Conservation (phyloP, 1,139 yeast species). For the Geotrichum restrictum region DNA sequence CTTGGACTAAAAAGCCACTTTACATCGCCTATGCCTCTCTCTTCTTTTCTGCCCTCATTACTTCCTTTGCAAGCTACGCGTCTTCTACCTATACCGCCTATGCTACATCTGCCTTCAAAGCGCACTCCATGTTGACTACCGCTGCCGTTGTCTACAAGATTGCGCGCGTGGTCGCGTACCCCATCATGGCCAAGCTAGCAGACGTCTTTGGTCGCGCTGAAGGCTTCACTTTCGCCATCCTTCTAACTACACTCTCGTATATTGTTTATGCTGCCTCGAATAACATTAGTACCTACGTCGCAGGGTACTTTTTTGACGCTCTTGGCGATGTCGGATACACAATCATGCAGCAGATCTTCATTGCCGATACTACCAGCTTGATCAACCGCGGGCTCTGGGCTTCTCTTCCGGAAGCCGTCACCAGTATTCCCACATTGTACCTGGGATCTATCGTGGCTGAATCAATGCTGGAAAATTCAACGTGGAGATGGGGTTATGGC, state of each 20-base stretch:
- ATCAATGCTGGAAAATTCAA: slow-evolving; percentile 23
- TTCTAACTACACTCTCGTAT: slow-evolving; percentile 36
- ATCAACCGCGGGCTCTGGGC: slow-evolving; percentile 39
- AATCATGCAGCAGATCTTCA: slow-evolving; percentile 40
- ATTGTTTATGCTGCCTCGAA: slow-evolving; percentile 37
- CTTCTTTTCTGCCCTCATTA: slow-evolving; percentile 42
- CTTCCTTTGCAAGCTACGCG: slow-evolving; percentile 42
- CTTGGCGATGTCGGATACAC: slow-evolving; percentile 41
- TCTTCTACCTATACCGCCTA: slow-evolving; percentile 41
- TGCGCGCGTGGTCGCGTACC: slow-evolving; percentile 42
- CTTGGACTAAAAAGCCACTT: slow-evolving; percentile 29
- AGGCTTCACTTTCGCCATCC: slow-evolving; percentile 38
- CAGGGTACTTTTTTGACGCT: slow-evolving; percentile 40
- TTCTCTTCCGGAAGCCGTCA: slow-evolving; percentile 21
- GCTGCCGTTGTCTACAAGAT: slow-evolving; percentile 43
- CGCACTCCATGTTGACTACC: slow-evolving; percentile 42
- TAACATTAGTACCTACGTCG: slow-evolving; percentile 36
- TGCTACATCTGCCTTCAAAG: slow-evolving; percentile 42
- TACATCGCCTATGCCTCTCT: slow-evolving; percentile 34
- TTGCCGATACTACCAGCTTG: slow-evolving; percentile 43
- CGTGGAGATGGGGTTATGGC: slow-evolving; percentile 68
- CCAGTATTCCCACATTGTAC: slow-evolving; percentile 20
- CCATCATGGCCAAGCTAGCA: slow-evolving; percentile 43
- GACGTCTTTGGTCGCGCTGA: slow-evolving; percentile 44
- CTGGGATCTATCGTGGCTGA: slow-evolving; percentile 26